phyloP scores from a whole-genome alignment of 2,329 filamentous ascomycete species.

The Phialocephala subalpina region DNA sequence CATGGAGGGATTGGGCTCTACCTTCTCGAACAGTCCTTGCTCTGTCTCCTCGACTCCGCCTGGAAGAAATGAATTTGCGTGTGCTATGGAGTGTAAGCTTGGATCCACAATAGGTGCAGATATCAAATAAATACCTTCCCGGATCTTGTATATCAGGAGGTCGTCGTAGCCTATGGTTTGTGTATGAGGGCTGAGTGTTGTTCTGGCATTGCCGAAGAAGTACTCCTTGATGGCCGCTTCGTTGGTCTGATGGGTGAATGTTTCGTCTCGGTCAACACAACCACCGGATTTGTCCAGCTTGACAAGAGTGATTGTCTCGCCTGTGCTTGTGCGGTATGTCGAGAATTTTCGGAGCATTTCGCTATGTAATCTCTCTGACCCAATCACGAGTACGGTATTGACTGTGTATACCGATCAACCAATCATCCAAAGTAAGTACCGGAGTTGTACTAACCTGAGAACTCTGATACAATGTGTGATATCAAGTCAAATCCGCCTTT shows the following conservation, averaged over 20 bases:
- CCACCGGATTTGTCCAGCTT: constrained; percentile 87
- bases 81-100: constrained; percentile 34
- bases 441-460: constrained; percentile 58
- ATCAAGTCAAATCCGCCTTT: constrained; percentile 78
- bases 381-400: constrained; percentile 83
- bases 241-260: constrained; percentile 75
- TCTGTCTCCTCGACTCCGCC: constrained; percentile 42
- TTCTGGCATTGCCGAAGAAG: constrained; percentile 85
- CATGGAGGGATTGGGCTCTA: constrained; percentile 72
- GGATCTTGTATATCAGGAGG: constrained; percentile 75
- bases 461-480: constrained; percentile 78
- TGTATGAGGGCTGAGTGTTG: constrained; percentile 85
- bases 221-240: constrained; percentile 88
- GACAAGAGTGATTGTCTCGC: constrained; percentile 78
- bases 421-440: background rate
- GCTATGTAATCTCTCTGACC: constrained; percentile 77
- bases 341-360: constrained; percentile 77
- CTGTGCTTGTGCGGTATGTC: constrained; percentile 59
- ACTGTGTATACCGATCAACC: constrained; percentile 51
- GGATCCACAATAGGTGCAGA: background rate
- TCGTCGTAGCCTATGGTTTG: constrained; percentile 82
- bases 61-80: constrained; percentile 44
- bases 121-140: constrained; percentile 60
- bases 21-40: constrained; percentile 62
- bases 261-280: constrained; percentile 77